Evolutionary conservation across 305 asterid species (phyloP), one percentile per base, ranked within the genome.

Genomic region (Ilex paraguariensis): DNA sequence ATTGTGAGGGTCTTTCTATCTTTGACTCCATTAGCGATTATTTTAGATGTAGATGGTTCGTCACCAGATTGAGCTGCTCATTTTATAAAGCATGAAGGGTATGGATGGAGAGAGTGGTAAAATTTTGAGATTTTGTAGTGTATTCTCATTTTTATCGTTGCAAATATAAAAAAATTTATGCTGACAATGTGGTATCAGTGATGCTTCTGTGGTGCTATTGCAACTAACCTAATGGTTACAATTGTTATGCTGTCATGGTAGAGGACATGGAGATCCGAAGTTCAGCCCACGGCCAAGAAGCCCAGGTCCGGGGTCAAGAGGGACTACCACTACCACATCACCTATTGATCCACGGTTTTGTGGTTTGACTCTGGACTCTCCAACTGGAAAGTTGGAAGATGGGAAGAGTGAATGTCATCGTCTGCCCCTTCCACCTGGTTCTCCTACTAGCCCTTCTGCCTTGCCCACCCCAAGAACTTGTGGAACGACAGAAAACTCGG

Each of bases 361-460:
- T 36, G 95, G 90, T 49, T 57, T 75, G 65, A 86, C 61, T 79
- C 72, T 84, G 69, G 99, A 93, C 51, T 73, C 88, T 54, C 78
- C 97, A 14, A 59, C 70, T 2, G 67, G 77, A 17, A 90, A 70
- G 64, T 63, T 65, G 60, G 97, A 89, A 36, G 97, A 89, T 33
- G 84, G 88, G 60, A 87, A 67, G 79, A 49, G 77, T 16, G 97
- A 93, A 73, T 50, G 79, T 54, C 92, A 93, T 72, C 84, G 68
- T 69, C 73, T 93, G 60, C 98, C 98, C 11, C 96, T 84, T 59
- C 98, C 98, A 53, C 98, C 97, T 16, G 78, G 87, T 74, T 78
- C 95, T 72, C 96, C 91, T 9, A 74, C 73, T 53, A 83, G 95
- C 66, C 86, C 98, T 31, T 76, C 97, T 58, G 70, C 95, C 55